Evolutionary conservation across 805 yeast species (phyloP), one percentile per base, ranked within the genome.

Genomic region (Grigorovia yakushimaensis): DNA sequence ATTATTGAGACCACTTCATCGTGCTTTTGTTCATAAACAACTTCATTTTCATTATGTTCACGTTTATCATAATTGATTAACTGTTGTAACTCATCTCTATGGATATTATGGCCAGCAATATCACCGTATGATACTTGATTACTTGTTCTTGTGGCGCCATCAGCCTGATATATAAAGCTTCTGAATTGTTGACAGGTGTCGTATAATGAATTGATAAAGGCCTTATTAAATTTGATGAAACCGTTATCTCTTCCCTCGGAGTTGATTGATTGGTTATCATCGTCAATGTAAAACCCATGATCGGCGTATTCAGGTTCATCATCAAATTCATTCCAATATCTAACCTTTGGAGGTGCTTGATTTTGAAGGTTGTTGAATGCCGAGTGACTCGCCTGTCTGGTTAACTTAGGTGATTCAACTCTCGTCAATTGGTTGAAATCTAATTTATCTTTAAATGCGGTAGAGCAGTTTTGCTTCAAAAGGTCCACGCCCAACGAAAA

Each of bases 311-410:
- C 39, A 18, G 44, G 44, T 1, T 57, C 65, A 44, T 60, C 64
- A 47, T 63, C 67, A 47, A 63, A 62, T 49, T 63, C 67, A 48
- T 63, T 63, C 67, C 67, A 63, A 42, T 63, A 63, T 27, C 66
- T 49, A 4, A 55, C 46, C n/a, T 33, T 33, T 8, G 47, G 23
- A 9, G 24, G 18, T 30, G 19, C 20, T 21, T 15, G 18, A 15
- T 33, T 33, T 33, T 33, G 17, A 13, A 33, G n/a, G n/a, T n/a
- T n/a, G n/a, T n/a, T n/a, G n/a, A n/a, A n/a, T n/a, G n/a, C 17
- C 15, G 37, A 33, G 15, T 11, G 7, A 33, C 17, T 33, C 6
- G 6, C 17, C 11, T 33, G 37, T 33, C 18, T 33, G 17, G 37
- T 11, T 11, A 33, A 33, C 6, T 33, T 33, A 15, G 37, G n/a